Evolutionary conservation across 2,329 filamentous ascomycete species (phyloP), one percentile per base, ranked within the genome.

Genomic region (Coniochaeta pulveracea): DNA sequence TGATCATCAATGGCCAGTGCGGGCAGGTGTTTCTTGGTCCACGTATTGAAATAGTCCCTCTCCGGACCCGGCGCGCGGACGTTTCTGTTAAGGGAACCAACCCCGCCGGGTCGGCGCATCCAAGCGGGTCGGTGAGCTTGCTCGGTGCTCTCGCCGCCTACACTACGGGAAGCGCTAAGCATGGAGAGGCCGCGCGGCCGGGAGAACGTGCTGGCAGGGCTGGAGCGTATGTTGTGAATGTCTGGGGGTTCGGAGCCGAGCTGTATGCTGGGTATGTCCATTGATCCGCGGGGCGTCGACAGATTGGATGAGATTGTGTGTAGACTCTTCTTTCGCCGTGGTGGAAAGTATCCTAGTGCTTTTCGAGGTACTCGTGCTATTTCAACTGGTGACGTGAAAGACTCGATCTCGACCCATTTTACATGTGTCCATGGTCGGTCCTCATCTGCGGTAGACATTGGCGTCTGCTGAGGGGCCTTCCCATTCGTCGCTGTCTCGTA

Each of bases 331-430:
- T 88, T 85, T 50, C 86, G 70, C 14, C 86, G 74, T 6, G 88
- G 88, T 3, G 89, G 89, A 49, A 96, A 96, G 57, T 89, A 96
- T 16, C 88, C 89, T 27, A 95, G 68, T 3, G 80, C 72, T 56
- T 79, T 77, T 37, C 84, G 76, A 15, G 85, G 76, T 37, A 96
- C 75, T 19, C 91, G 77, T 11, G 78, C 85, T 43, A 98, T 91
- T 53, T 95, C 84, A 16, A 91, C 77, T 1, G 85, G 79, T 16
- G 76, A 67, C 11, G 59, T 54, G 31, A 66, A 60, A 15, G 77
- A 80, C 40, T 89, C 83, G 17, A 95, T 69, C 19, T 80, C 64
- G 2, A 94, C 84, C 85, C 86, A 95, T 28, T 84, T 79, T 37
- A 94, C 85, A 56, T 95, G 86, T 38, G 73, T 80, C 84, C 85